These are phyloP conservation scores for Pythium brassicae DNA, from an alignment of 352 stramenopile genomes.

Conservation along the genomic window DNA sequence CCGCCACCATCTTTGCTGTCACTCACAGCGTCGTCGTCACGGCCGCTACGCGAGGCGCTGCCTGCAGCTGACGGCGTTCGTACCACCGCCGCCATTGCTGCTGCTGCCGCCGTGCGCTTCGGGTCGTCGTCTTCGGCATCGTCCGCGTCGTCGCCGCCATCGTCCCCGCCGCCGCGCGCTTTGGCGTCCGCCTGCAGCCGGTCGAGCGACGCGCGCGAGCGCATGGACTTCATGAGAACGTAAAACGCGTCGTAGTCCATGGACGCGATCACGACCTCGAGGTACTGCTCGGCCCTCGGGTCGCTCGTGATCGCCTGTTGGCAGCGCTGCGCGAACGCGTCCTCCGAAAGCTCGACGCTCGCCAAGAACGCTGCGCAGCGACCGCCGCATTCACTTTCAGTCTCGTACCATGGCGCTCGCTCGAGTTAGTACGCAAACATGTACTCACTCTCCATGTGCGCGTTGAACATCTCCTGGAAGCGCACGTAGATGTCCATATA, in stretches of 20 bases:
- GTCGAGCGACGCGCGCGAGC: slow-evolving; percentile 40
- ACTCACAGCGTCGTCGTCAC: too few species aligned
- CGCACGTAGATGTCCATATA: slow-evolving; percentile 71
- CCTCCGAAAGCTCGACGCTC: slow-evolving; percentile 41
- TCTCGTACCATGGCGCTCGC: too few species aligned
- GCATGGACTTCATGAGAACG: slow-evolving; percentile 72
- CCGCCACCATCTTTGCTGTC: not conserved
- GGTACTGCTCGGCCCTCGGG: slow-evolving; percentile 56
- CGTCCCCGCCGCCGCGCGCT: not conserved
- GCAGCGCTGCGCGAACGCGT: slow-evolving; percentile 53
- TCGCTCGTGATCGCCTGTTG: slow-evolving; percentile 51
- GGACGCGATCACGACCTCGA: slow-evolving; percentile 72
- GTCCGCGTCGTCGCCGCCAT: not conserved
- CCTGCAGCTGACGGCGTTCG: too few species aligned
- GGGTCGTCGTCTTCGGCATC: slow-evolving; percentile 4
- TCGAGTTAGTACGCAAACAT: not conserved
- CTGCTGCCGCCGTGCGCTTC: not conserved
- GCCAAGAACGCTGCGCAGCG: slow-evolving; percentile 40
- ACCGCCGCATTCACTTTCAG: too few species aligned
- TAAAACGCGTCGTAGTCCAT: slow-evolving; percentile 80
- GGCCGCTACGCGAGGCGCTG: not conserved
- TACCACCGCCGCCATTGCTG: too few species aligned
- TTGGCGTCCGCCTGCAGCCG: slow-evolving; percentile 29
- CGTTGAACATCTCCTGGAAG: slow-evolving; percentile 75
- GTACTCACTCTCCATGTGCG: slow-evolving; percentile 43